phyloP scores from a whole-genome alignment of 495 filamentous ascomycete species.

The Durotheca rogersii region DNA sequence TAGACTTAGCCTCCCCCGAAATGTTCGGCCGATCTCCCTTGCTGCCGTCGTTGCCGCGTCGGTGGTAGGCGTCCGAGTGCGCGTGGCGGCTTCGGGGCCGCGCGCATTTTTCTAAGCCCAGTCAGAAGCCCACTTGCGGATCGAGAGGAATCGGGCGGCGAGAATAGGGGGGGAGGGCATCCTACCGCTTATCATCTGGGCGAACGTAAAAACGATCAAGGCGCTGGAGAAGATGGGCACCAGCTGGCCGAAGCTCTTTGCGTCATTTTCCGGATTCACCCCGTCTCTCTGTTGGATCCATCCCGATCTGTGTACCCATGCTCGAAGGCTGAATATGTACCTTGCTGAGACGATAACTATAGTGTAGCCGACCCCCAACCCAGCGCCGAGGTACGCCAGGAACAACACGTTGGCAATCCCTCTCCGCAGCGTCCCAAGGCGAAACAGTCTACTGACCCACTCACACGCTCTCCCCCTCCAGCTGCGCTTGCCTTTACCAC shows the following conservation, averaged over 20 bases:
- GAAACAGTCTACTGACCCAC: conserved; percentile 4
- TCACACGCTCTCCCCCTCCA: conserved; percentile 8
- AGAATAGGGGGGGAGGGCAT: neutral
- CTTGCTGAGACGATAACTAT: conserved; percentile 17
- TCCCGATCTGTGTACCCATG: conserved; percentile 34
- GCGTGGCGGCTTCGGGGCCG: conserved; percentile 7
- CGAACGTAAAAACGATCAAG: conserved; percentile 39
- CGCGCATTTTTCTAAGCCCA: conserved; percentile 19
- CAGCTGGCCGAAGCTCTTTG: conserved; percentile 40
- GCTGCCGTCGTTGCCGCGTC: too few relatives aligned
- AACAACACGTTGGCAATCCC: conserved; percentile 19
- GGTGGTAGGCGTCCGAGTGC: too few relatives aligned
- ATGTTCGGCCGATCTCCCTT: too few relatives aligned
- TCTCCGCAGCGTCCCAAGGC: conserved; percentile 7
- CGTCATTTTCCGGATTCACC: conserved; percentile 35
- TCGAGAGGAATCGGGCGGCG: neutral
- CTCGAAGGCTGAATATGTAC: conserved; percentile 34
- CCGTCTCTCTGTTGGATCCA: conserved; percentile 28
- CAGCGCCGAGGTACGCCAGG: conserved; percentile 26
- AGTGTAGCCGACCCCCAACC: conserved; percentile 20
- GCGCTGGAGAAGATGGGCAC: conserved; percentile 38
- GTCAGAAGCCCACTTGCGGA: neutral
- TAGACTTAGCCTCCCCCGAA: too few relatives aligned
- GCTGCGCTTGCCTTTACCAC: conserved; percentile 22
- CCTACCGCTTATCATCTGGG: conserved; percentile 40